Conservation (phyloP, 371 early-diverging fungal genomes). For the Parasitella parasitica region DNA sequence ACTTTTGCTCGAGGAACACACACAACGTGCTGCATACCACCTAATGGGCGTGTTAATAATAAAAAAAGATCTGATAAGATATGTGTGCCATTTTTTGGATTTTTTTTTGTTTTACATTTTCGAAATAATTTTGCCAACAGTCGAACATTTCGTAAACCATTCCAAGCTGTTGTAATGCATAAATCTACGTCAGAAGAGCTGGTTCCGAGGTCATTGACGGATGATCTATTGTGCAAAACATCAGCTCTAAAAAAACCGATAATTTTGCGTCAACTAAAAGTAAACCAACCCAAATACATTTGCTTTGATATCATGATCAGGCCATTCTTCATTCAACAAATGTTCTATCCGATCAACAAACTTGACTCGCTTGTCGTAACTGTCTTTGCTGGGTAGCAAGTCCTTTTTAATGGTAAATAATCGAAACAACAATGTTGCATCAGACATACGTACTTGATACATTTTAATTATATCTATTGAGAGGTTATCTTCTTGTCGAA, state of each 20-base stretch:
- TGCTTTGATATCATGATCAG: constrained; percentile 54
- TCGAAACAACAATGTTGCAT: neutral
- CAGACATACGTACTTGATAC: neutral
- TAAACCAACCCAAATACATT: constrained; percentile 61
- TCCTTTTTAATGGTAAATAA: constrained; percentile 18
- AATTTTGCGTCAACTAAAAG: neutral
- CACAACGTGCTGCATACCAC: constrained; percentile 55
- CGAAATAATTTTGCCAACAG: constrained; percentile 40
- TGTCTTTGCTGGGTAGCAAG: constrained; percentile 59
- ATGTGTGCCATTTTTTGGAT: no score
- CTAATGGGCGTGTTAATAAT: no score
- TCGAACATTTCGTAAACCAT: constrained; percentile 46
- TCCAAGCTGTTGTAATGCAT: constrained; percentile 57
- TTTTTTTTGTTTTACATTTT: no score
- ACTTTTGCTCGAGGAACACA: constrained; percentile 65
- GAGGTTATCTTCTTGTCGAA: constrained; percentile 24
- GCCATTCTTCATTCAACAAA: constrained; percentile 60
- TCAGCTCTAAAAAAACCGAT: neutral
- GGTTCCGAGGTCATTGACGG: constrained; percentile 56
- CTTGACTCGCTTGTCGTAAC: constrained; percentile 49
- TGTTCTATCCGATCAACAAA: constrained; percentile 58
- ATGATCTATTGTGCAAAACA: constrained; percentile 41
- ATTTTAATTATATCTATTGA: constrained; percentile 10
- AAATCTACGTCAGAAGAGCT: constrained; percentile 63
- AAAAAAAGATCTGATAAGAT: neutral